Evolutionary conservation across 495 filamentous ascomycete species (phyloP), one percentile per base, ranked within the genome.

Genomic region (Aeminium ludgeri): DNA sequence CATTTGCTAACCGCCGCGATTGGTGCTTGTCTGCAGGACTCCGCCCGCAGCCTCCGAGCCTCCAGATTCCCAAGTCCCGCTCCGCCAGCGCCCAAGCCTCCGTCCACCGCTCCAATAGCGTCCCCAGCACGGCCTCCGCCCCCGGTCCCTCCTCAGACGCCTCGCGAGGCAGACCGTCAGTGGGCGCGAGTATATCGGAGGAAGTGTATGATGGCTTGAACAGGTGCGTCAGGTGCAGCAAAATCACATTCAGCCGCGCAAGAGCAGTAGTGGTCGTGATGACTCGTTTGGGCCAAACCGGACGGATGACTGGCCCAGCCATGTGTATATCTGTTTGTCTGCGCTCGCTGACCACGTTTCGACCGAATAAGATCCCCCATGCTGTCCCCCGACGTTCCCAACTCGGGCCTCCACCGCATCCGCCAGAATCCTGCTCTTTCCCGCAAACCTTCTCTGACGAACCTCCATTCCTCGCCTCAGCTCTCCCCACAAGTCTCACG

Each of bases 341-440:
- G 12, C 37, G 15, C 15, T 38, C 3, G 19, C 30, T 40, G 18
- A 30, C 15, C 6, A 23, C 19, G 2, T 16, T 18, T 23, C 20
- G 13, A 30, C 18, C 11, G 10, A 30, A 10, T 3, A 31, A 51
- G 48, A 38, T 51, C 48, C 6, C 48, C 48, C 28, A 46, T 51
- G 7, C 44, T 51, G 17, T 34, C 44, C 10, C 6, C 39, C 13
- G 38, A 46, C 11, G 32, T 25, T 17, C 23, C 23, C 23, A 44
- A 47, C 29, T 47, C 86, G 38, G 89, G 89, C 43, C 69, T 97
- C 52, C 76, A 86, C 56, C 79, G 89, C 50, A 96, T 96, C 60
- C 81, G 89, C 45, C 86, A 93, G 55, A 78, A 82, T 51, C 80
- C 76, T 48, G 18, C 41, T 10, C 36, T 25, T 3, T 23, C 52